Conservation (phyloP, 805 yeast genomes). For the Metschnikowia arizonensis region DNA sequence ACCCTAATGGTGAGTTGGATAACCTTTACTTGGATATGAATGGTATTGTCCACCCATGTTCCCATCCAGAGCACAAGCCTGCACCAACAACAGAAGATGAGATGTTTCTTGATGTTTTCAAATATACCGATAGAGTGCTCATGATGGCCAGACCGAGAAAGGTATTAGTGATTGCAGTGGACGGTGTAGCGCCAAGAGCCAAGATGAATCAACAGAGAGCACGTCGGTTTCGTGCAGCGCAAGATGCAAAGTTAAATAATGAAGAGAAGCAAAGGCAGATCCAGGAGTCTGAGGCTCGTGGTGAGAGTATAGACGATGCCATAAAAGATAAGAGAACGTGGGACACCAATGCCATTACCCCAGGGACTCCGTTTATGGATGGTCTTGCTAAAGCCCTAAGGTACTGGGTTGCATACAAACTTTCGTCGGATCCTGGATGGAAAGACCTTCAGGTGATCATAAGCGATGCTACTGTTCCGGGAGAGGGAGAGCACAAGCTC, state of each 20-base stretch:
- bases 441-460: conserved; percentile 80
- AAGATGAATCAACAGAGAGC: conserved; percentile 97
- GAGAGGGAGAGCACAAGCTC: conserved; percentile 98
- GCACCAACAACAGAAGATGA: conserved; percentile 96
- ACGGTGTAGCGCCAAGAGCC: conserved; percentile 98
- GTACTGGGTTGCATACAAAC: conserved; percentile 90
- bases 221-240: conserved; percentile 87
- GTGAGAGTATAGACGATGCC: conserved; percentile 73
- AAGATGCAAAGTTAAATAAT: conserved; percentile 77
- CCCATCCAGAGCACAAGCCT: conserved; percentile 95
- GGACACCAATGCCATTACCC: conserved; percentile 97
- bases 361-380: conserved; percentile 98
- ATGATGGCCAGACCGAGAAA: conserved; percentile 95
- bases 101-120: conserved; percentile 90
- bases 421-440: conserved; percentile 92
- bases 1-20: conserved; percentile 95
- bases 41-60: conserved; percentile 98
- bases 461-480: conserved; percentile 96
- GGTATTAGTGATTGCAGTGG: conserved; percentile 90
- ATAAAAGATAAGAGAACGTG: conserved; percentile 72
- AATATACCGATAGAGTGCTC: conserved; percentile 86
- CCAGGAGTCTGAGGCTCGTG: conserved; percentile 56
- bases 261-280: conserved; percentile 62
- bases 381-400: conserved; percentile 74
- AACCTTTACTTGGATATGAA: conserved; percentile 95